Base-by-base conservation (phyloP, 768 basidiomycete genomes). In the Pulveroboletus sp. region DNA sequence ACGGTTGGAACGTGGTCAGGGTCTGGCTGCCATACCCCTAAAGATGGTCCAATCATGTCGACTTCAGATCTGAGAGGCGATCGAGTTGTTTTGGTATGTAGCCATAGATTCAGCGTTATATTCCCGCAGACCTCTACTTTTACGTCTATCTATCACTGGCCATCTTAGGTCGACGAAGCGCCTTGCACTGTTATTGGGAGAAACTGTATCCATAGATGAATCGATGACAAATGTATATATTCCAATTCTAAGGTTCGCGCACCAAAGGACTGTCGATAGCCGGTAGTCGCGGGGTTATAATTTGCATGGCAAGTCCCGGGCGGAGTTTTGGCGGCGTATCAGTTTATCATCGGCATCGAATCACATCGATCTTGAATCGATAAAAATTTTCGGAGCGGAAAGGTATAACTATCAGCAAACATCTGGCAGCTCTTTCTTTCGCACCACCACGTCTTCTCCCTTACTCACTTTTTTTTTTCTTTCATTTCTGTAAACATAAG, bases 321-420 rank as follows among this genome's bases (percentile, higher is more conserved):
- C 70, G 63, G 70, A 74, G 76, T 77, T n/a, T n/a, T 73, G 72
- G 63, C 67, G 56, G 57, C 57, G 65, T 67, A 71, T 76, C 76
- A 77, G 65, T 74, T 73, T 73, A 64, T 66, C 64, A 76, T 71
- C 71, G 69, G 44, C 53, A 64, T 63, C 62, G 59, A 63, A 75
- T 79, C 75, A 76, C 69, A 80, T 78, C 74, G 79, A 82, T 80
- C 73, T 77, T 71, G 72, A 62, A 79, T 78, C 75, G 79, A 82
- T 81, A 76, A 81, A 82, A 78, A 72, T 69, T 78, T 78, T 78
- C 74, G 71, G 64, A 69, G 69, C 63, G 63, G 64, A 62, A 68
- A 71, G 56, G 74, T 82, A 80, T 80, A 81, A 81, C 75, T 77
- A 77, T 77, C 68, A 65, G 72, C 75, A 78, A 78, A 78, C 74